Evolutionary conservation across 352 stramenopile genomes (phyloP).

Genomic region (Globisporangium irregulare): DNA sequence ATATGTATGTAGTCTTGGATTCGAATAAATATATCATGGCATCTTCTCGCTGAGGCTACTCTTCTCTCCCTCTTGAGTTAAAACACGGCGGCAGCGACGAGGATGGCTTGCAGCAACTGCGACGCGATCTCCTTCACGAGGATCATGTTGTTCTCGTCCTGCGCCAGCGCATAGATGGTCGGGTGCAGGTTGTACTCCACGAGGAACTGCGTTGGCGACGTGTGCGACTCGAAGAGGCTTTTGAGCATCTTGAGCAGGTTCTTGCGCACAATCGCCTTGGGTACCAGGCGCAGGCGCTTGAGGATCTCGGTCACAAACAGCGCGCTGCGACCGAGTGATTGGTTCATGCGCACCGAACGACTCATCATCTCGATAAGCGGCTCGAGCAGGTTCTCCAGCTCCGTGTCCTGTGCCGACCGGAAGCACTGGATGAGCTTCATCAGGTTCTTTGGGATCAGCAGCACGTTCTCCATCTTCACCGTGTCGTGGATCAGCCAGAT

Average conservation of each 20-base stretch:
- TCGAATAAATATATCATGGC: conserved; percentile 14
- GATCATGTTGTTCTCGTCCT: conserved; percentile 89
- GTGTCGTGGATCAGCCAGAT: conserved; percentile 84
- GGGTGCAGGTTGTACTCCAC: conserved; percentile 88
- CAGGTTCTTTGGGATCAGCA: conserved; percentile 62
- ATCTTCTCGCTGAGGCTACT: not conserved
- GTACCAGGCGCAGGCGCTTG: conserved; percentile 64
- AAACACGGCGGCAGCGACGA: conserved; percentile 68
- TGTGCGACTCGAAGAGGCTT: conserved; percentile 85
- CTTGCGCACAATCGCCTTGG: conserved; percentile 89
- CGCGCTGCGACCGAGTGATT: conserved; percentile 78
- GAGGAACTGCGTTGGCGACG: conserved; percentile 81
- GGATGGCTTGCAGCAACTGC: conserved; percentile 77
- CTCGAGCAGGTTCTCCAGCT: conserved; percentile 80
- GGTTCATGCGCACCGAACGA: conserved; percentile 74
- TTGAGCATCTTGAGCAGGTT: conserved; percentile 93
- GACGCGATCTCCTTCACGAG: conserved; percentile 88
- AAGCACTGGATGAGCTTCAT: conserved; percentile 76
- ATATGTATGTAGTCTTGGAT: not conserved
- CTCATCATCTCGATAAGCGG: conserved; percentile 77
- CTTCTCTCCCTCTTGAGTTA: conserved; percentile 12
- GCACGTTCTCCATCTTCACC: conserved; percentile 77
- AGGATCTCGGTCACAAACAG: conserved; percentile 88
- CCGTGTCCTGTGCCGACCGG: conserved; percentile 55
- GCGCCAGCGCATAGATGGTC: conserved; percentile 70